phyloP scores from a whole-genome alignment of 345 rosid species.

The Linum lewisii region DNA sequence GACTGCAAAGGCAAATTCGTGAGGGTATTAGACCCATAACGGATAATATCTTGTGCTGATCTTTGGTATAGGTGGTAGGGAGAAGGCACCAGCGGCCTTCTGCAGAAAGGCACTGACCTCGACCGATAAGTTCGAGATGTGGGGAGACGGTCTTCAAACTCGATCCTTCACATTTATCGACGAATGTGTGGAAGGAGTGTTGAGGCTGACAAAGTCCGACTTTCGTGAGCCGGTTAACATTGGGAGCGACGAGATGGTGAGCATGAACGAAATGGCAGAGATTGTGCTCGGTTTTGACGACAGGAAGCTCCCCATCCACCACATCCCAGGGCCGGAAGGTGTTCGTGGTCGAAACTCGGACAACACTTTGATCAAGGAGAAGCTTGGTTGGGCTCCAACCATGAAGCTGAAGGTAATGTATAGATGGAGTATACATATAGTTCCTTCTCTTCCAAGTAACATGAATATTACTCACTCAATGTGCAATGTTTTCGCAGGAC shows the following conservation, averaged over 20 bases:
- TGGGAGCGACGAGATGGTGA: conserved; percentile 99
- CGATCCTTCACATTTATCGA: conserved; percentile 98
- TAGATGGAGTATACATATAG: not conserved
- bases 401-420: conserved; percentile 78
- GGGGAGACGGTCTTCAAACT: conserved; percentile 99
- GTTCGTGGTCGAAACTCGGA: conserved; percentile 99
- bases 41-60: too few species aligned
- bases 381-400: conserved; percentile 98
- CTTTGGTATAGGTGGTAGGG: conserved; percentile 71
- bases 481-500: conserved; percentile 41
- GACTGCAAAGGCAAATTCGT: too few species aligned
- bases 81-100: conserved; percentile 99
- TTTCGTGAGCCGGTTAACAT: conserved; percentile 98
- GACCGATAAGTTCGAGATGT: conserved; percentile 87
- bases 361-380: conserved; percentile 90
- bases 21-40: too few species aligned
- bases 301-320: conserved; percentile 83
- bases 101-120: conserved; percentile 90
- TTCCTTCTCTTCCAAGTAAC: too few species aligned
- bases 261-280: conserved; percentile 99
- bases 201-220: conserved; percentile 89
- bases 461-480: too few species aligned
- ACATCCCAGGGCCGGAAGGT: conserved; percentile 98
- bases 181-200: conserved; percentile 98
- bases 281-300: conserved; percentile 84